Evolutionary conservation across 208 protist species (phyloP).

Genomic region (Acanthamoeba healyi): DNA sequence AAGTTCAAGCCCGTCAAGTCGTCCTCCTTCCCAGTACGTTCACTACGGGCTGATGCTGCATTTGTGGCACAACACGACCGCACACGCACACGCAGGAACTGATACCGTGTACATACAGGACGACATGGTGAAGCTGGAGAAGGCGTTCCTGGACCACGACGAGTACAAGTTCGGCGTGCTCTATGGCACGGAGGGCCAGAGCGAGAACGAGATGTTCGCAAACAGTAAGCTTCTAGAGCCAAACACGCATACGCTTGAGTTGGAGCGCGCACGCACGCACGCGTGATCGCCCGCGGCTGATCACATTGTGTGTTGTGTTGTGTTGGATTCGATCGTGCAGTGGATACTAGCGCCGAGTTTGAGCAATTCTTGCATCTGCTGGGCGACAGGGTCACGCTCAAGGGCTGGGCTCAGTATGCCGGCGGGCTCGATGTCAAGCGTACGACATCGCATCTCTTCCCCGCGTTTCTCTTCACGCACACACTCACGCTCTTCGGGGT

Average conservation of each 20-base stretch:
- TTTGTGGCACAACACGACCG: too few relatives aligned
- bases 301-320: neutral
- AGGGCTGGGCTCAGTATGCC: conserved; percentile 71
- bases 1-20: conserved; percentile 22
- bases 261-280: neutral
- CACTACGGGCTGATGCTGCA: neutral
- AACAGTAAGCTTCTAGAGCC: conserved; percentile 6
- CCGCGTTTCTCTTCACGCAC: neutral
- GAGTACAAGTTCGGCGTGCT: conserved; percentile 77
- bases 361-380: conserved; percentile 73
- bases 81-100: too few relatives aligned
- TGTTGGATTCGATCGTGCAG: too few relatives aligned
- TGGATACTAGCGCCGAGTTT: conserved; percentile 63
- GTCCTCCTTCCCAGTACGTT: conserved; percentile 13
- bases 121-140: conserved; percentile 56
- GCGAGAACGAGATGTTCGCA: conserved; percentile 74
- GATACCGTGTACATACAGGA: too few relatives aligned
- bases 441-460: neutral
- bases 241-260: neutral
- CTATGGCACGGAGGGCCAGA: conserved; percentile 48
- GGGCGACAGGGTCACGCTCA: conserved; percentile 69
- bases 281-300: neutral
- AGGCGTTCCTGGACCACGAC: conserved; percentile 16
- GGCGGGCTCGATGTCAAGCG: conserved; percentile 79
- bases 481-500: neutral